Percentiles rank a stretch among this genome's conserved stretches.
phyloP scores from a whole-genome alignment of 352 stramenopile species.

The Globisporangium barbulae region DNA sequence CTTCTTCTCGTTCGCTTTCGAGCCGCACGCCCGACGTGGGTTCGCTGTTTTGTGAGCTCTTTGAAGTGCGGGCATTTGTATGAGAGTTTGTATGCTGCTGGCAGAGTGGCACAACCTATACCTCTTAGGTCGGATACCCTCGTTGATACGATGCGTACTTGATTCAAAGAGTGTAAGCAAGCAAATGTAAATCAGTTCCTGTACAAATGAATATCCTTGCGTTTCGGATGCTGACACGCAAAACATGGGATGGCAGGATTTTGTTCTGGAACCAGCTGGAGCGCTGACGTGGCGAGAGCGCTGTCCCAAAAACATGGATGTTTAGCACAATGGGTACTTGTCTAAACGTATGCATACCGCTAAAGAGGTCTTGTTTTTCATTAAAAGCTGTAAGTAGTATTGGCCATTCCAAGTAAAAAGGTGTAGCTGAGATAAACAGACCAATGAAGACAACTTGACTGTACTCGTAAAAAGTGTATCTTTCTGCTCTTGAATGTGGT shows the following conservation, averaged over 20 bases:
- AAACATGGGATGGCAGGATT: background rate
- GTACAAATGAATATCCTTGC: slow-evolving; percentile 6
- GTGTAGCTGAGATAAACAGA: too few species aligned
- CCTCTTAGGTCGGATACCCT: background rate
- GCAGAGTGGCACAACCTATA: background rate
- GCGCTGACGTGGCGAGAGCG: background rate
- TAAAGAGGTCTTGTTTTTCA: too few species aligned
- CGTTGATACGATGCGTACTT: background rate
- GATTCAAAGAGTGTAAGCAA: background rate
- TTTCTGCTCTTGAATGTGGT: too few species aligned
- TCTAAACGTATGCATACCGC: background rate
- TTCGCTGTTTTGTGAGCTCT: slow-evolving; percentile 2
- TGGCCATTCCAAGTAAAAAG: too few species aligned
- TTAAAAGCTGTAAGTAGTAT: too few species aligned
- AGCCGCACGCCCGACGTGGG: background rate
- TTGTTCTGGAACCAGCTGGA: slow-evolving; percentile 8
- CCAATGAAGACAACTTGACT: too few species aligned
- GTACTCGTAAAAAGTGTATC: too few species aligned
- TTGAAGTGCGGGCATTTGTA: background rate
- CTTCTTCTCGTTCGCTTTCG: background rate
- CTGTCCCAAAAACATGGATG: slow-evolving; percentile 1
- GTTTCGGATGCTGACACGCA: background rate
- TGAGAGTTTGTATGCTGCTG: background rate
- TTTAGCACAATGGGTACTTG: background rate
- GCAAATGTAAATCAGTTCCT: slow-evolving; percentile 12